phyloP scores from a whole-genome alignment of 2,329 filamentous ascomycete genomes.

The Clonostachys chloroleuca region DNA sequence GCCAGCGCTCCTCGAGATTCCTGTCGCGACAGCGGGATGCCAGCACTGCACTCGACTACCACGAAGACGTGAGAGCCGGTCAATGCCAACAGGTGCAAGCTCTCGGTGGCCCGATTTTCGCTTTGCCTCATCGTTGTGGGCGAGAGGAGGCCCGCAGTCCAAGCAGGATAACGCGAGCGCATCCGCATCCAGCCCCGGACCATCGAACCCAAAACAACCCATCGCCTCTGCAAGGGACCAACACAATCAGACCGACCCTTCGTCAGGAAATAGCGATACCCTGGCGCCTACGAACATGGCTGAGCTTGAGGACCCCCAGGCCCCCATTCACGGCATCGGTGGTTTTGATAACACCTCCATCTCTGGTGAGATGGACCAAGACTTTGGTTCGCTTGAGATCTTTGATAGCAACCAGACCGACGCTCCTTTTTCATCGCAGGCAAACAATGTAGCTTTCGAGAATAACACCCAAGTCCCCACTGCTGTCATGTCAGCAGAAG shows the following conservation, averaged over 20 bases:
- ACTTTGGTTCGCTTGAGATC: conserved; percentile 29
- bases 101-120: conserved; percentile 25
- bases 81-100: conserved; percentile 1
- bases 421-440: conserved; percentile 20
- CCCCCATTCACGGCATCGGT: conserved; percentile 13
- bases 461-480: conserved; percentile 14
- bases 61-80: too few species aligned
- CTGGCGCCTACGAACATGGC: too few species aligned
- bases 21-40: too few species aligned
- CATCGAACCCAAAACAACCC: not conserved
- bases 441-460: conserved; percentile 7
- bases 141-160: conserved; percentile 18
- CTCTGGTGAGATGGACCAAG: conserved; percentile 7
- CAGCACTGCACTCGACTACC: too few species aligned
- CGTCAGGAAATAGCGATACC: too few species aligned
- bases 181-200: not conserved
- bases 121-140: conserved; percentile 21
- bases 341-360: conserved; percentile 9
- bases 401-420: conserved; percentile 28
- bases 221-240: not conserved
- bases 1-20: too few species aligned
- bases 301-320: too few species aligned
- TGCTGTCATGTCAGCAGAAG: conserved; percentile 19
- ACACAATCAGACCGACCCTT: too few species aligned
- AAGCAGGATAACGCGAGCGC: conserved; percentile 13